Percentiles rank a stretch among this genome's conserved stretches.
Conservation (phyloP, 306 rosid genomes). For the Acmispon strigosus region DNA sequence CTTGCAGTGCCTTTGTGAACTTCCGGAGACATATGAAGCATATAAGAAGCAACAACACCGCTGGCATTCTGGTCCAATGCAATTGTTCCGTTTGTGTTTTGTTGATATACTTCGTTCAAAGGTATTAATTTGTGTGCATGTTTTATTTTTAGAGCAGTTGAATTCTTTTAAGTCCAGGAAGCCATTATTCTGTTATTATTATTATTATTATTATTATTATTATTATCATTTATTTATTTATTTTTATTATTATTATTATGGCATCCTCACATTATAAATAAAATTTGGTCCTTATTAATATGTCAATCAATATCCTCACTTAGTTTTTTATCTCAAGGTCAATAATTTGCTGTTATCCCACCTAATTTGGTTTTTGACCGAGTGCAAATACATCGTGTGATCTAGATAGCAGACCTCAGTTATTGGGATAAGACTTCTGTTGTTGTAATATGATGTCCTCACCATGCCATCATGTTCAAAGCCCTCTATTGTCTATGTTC, state of each 20-base stretch:
- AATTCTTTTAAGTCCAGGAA: not conserved
- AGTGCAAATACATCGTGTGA: too few relatives aligned
- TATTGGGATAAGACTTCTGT: too few relatives aligned
- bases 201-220: not conserved
- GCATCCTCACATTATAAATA: not conserved
- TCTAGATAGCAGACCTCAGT: too few relatives aligned
- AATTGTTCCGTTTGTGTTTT: constrained; percentile 84
- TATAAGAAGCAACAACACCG: constrained; percentile 97
- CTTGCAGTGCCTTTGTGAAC: constrained; percentile 96
- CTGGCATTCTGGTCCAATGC: constrained; percentile 99
- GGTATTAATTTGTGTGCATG: constrained; percentile 41
- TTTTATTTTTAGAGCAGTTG: not conserved
- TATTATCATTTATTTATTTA: too few relatives aligned
- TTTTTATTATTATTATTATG: not conserved
- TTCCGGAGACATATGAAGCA: constrained; percentile 96
- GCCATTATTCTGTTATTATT: not conserved
- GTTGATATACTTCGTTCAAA: constrained; percentile 78
- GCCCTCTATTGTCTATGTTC: not conserved
- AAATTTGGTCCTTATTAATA: not conserved
- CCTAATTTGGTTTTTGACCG: too few relatives aligned
- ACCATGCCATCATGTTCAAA: not conserved
- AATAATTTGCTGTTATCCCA: too few relatives aligned
- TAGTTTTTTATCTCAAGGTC: too few relatives aligned
- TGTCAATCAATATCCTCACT: too few relatives aligned
- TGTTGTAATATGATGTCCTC: not conserved